These are phyloP conservation scores for Monosporascus sp. DNA, from an alignment of 2,329 filamentous ascomycete species.

Conservation along the genomic window DNA sequence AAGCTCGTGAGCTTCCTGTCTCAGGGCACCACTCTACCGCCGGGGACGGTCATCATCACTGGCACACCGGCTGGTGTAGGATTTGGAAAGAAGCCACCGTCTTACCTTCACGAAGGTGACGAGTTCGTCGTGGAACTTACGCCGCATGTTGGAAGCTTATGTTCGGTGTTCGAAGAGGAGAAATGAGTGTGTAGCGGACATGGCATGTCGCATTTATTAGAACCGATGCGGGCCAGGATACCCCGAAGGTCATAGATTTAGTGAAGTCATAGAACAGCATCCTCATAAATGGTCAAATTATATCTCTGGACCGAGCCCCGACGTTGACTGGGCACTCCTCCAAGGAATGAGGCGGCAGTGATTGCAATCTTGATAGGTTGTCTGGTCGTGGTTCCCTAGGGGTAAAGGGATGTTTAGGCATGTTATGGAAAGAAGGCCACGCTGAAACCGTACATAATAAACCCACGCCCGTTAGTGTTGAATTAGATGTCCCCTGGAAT, in stretches of 20 bases:
- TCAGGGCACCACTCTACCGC: conserved; percentile 36
- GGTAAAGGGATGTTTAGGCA: too few species aligned
- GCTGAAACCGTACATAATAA: background rate
- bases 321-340: background rate
- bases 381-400: too few species aligned
- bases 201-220: background rate
- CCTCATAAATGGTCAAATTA: background rate
- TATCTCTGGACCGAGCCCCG: background rate
- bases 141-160: conserved; percentile 37
- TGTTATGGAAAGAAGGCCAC: background rate
- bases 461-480: background rate
- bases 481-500: background rate
- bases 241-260: too few species aligned
- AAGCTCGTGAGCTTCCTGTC: conserved; percentile 38
- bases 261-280: background rate
- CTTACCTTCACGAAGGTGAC: conserved; percentile 33
- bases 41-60: conserved; percentile 38
- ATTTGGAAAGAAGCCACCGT: conserved; percentile 31
- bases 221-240: background rate
- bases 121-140: conserved; percentile 39
- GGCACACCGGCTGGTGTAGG: conserved; percentile 39
- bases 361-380: background rate
- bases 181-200: conserved; percentile 15
- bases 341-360: background rate
- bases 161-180: conserved; percentile 33